A percentile compares a stretch with the other conserved stretches of the same genome.
Conservation (phyloP, 2,329 filamentous ascomycete genomes). For the Emydomyces testavorans region DNA sequence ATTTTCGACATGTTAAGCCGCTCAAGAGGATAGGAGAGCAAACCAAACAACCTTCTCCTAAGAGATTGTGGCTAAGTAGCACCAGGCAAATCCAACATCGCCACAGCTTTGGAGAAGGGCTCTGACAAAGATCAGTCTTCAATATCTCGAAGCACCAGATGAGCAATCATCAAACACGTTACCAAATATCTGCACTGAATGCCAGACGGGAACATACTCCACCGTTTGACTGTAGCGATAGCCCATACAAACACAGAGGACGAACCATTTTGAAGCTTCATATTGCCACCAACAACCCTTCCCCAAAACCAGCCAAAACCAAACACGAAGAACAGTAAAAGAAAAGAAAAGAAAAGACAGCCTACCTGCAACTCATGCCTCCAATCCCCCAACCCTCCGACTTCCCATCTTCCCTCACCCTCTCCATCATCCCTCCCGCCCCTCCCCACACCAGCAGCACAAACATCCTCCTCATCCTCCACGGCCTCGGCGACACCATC, state of each 20-base stretch:
- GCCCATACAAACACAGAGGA: neutral
- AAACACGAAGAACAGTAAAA: neutral
- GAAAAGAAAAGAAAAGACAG: neutral
- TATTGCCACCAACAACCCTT: neutral
- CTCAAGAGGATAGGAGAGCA: no score
- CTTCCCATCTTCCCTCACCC: constrained; percentile 35
- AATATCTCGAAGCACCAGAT: no score
- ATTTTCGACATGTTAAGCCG: no score
- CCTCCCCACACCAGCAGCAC: constrained; percentile 52
- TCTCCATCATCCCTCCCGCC: constrained; percentile 31
- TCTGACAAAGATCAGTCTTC: no score
- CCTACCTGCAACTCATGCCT: constrained; percentile 18
- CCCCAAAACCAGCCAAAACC: neutral
- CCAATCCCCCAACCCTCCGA: constrained; percentile 31
- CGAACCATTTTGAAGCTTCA: neutral
- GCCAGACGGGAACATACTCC: no score
- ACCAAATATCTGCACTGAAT: no score
- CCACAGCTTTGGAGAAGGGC: no score
- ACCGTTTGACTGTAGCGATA: no score
- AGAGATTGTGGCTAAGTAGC: no score
- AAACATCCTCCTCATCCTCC: constrained; percentile 68
- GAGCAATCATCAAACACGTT: no score
- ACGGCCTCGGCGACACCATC: constrained; percentile 71
- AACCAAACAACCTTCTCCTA: no score
- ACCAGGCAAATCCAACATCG: no score